These are phyloP conservation scores for Botrytis paeoniae DNA, from an alignment of 2,329 filamentous ascomycete genomes.

Conservation along the genomic window DNA sequence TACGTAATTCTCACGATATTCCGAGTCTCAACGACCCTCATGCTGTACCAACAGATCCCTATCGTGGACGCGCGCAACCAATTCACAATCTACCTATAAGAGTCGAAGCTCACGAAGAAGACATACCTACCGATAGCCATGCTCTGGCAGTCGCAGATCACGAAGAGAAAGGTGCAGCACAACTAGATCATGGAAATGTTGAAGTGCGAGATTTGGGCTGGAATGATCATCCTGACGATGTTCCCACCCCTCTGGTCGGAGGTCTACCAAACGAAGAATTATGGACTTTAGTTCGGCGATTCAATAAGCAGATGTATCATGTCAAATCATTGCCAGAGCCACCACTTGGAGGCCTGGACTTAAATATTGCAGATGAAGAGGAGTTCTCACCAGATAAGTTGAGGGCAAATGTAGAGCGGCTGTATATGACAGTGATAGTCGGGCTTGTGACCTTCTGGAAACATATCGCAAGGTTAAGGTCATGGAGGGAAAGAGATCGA, in stretches of 20 bases:
- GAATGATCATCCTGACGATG: constrained; percentile 51
- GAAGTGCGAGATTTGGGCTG: constrained; percentile 58
- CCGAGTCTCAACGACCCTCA: constrained; percentile 6
- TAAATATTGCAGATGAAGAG: constrained; percentile 78
- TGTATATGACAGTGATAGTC: constrained; percentile 78
- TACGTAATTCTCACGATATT: neutral
- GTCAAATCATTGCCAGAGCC: constrained; percentile 62
- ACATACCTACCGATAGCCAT: constrained; percentile 43
- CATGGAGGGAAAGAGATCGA: constrained; percentile 71
- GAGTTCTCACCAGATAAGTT: constrained; percentile 84
- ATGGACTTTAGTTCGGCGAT: constrained; percentile 60
- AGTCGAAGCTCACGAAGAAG: constrained; percentile 30
- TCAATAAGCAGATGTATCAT: constrained; percentile 63
- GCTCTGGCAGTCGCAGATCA: constrained; percentile 42
- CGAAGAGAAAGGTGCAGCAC: constrained; percentile 42
- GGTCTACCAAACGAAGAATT: constrained; percentile 62
- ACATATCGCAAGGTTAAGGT: constrained; percentile 72
- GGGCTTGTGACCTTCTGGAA: constrained; percentile 65
- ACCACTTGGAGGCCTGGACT: constrained; percentile 66
- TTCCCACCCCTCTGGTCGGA: constrained; percentile 54
- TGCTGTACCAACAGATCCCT: constrained; percentile 15
- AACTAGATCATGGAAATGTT: constrained; percentile 40
- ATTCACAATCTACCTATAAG: constrained; percentile 27
- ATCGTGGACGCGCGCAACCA: constrained; percentile 8
- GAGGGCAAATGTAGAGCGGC: constrained; percentile 70